phyloP scores from a whole-genome alignment of 2,329 filamentous ascomycete genomes.

The Tolypocladium amazonense region DNA sequence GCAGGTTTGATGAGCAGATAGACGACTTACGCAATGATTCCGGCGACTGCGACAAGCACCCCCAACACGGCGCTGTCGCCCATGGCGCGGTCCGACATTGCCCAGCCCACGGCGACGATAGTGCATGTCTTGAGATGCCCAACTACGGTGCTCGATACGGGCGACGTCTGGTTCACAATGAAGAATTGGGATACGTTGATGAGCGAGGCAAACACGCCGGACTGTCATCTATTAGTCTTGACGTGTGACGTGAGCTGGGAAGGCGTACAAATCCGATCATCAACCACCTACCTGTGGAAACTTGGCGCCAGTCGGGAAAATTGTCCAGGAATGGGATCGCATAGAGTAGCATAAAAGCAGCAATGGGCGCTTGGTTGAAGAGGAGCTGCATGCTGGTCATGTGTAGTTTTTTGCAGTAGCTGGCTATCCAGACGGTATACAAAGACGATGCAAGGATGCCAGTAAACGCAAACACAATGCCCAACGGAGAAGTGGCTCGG shows the following conservation, averaged over 20 bases:
- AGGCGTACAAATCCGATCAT: constrained; percentile 46
- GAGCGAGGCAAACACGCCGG: constrained; percentile 50
- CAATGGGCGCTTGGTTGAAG: constrained; percentile 56
- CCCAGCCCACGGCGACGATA: constrained; percentile 55
- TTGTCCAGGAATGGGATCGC: constrained; percentile 56
- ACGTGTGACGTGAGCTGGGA: background rate
- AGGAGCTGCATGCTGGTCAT: constrained; percentile 61
- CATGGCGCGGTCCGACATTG: constrained; percentile 41
- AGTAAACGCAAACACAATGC: constrained; percentile 52
- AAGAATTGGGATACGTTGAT: constrained; percentile 58
- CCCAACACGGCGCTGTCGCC: constrained; percentile 45
- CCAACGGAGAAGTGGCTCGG: constrained; percentile 45
- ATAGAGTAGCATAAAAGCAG: constrained; percentile 52
- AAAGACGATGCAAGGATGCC: constrained; percentile 56
- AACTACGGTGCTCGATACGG: constrained; percentile 55
- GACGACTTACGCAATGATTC: constrained; percentile 42
- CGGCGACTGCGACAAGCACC: constrained; percentile 43
- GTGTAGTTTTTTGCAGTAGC: constrained; percentile 53
- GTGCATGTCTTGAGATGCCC: constrained; percentile 56
- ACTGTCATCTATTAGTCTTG: constrained; percentile 25
- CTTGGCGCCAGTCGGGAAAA: constrained; percentile 44
- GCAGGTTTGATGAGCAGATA: constrained; percentile 25
- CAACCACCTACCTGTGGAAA: constrained; percentile 40
- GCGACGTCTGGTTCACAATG: constrained; percentile 50
- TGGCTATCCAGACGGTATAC: constrained; percentile 60